Evolutionary conservation across 495 filamentous ascomycete genomes (phyloP).

Genomic region (Xylaria venustula): DNA sequence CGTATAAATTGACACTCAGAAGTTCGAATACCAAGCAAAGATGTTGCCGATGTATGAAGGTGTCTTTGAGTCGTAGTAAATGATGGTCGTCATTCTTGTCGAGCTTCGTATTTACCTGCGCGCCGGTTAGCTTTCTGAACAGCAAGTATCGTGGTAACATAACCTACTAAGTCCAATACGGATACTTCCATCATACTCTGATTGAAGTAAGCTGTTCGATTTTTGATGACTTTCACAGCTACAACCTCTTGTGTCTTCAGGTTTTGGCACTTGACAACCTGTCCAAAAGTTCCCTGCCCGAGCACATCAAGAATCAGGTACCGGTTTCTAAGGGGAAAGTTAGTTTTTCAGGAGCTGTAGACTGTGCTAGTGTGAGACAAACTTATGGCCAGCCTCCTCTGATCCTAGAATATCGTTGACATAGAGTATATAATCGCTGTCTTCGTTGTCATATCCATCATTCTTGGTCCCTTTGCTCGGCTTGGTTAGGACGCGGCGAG

Average conservation of each 20-base stretch:
- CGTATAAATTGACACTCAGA: conserved; percentile 96
- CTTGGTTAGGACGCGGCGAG: conserved; percentile 95
- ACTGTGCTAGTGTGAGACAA: conserved; percentile 30
- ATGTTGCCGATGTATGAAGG: conserved; percentile 97
- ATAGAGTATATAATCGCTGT: conserved; percentile 98
- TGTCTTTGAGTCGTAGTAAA: conserved; percentile 92
- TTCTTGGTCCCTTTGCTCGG: conserved; percentile 99
- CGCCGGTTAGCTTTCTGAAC: not conserved
- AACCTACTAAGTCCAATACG: conserved; percentile 84
- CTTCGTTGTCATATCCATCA: conserved; percentile 98
- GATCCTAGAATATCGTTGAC: conserved; percentile 99
- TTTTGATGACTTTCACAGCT: conserved; percentile 99
- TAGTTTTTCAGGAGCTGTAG: not conserved
- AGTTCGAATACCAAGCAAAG: conserved; percentile 97
- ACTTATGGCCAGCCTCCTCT: conserved; percentile 97
- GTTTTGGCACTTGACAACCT: conserved; percentile 99
- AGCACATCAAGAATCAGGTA: conserved; percentile 98
- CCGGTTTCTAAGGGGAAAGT: conserved; percentile 66
- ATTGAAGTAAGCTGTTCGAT: conserved; percentile 98
- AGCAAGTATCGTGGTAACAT: not conserved
- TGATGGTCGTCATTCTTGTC: conserved; percentile 99
- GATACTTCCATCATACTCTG: conserved; percentile 99
- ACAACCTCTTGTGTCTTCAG: conserved; percentile 97
- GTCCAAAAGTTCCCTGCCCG: conserved; percentile 98
- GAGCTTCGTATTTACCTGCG: conserved; percentile 90